phyloP scores from a whole-genome alignment of 2,329 filamentous ascomycete species.

The Aspergillus tubingensis region DNA sequence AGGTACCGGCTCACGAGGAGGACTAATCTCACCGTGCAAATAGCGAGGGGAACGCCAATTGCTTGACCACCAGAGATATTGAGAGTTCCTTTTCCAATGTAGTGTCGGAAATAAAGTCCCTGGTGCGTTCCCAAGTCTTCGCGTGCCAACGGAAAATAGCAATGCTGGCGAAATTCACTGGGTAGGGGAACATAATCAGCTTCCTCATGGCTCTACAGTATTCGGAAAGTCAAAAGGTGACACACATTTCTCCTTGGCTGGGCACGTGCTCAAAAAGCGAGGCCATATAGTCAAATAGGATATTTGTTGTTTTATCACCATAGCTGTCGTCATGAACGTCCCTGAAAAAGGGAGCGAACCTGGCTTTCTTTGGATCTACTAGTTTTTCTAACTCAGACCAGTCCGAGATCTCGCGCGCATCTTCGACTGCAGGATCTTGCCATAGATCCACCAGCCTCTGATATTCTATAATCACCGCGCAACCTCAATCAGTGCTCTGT shows the following conservation, averaged over 20 bases:
- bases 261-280: neutral
- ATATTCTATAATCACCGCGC: neutral
- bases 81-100: neutral
- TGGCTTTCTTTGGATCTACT: neutral
- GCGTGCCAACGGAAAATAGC: neutral
- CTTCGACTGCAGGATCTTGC: neutral
- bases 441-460: neutral
- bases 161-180: neutral
- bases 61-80: neutral
- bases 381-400: neutral
- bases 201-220: neutral
- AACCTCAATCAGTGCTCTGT: neutral
- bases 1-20: too few relatives aligned
- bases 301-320: neutral
- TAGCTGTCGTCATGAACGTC: neutral
- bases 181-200: neutral
- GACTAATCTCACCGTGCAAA: neutral
- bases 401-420: neutral
- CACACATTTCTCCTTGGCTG: neutral
- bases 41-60: neutral
- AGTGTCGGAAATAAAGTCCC: neutral
- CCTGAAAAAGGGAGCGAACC: neutral
- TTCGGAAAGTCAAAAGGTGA: neutral
- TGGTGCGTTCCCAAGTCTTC: neutral
- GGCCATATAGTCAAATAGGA: neutral